Conservation (phyloP, 306 rosid genomes). For the Medicago truncatula region DNA sequence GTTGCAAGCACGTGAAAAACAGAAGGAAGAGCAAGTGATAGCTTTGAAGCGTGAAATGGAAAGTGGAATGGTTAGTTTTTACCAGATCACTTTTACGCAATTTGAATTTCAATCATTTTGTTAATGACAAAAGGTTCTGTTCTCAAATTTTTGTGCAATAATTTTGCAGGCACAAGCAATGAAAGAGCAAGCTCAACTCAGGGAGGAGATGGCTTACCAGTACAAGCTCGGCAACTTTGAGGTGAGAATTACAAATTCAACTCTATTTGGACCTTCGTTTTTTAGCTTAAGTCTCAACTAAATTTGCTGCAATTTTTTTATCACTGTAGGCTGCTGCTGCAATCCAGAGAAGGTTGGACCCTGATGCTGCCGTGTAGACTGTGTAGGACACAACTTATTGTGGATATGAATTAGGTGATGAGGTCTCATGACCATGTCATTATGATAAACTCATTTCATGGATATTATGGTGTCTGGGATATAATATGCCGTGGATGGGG, state of each 20-base stretch:
- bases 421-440: conserved; percentile 19
- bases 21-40: conserved; percentile 84
- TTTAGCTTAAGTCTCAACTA: conserved; percentile 22
- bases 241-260: conserved; percentile 53
- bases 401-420: conserved; percentile 29
- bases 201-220: conserved; percentile 99
- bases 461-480: conserved; percentile 14
- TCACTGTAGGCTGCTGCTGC: conserved; percentile 91
- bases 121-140: conserved; percentile 10
- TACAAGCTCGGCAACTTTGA: conserved; percentile 91
- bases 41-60: conserved; percentile 80
- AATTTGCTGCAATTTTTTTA: conserved; percentile 23
- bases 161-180: conserved; percentile 92
- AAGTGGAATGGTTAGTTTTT: conserved; percentile 86
- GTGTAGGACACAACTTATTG: not conserved
- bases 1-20: conserved; percentile 77
- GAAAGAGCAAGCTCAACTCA: conserved; percentile 98
- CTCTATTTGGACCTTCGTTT: not conserved
- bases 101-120: not conserved
- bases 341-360: conserved; percentile 94
- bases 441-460: conserved; percentile 16
- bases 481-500: not conserved
- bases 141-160: conserved; percentile 23
- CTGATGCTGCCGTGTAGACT: conserved; percentile 71
- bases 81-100: conserved; percentile 23